Evolutionary conservation across 768 basidiomycete species (phyloP).

Genomic region (Tylopilus sp.): DNA sequence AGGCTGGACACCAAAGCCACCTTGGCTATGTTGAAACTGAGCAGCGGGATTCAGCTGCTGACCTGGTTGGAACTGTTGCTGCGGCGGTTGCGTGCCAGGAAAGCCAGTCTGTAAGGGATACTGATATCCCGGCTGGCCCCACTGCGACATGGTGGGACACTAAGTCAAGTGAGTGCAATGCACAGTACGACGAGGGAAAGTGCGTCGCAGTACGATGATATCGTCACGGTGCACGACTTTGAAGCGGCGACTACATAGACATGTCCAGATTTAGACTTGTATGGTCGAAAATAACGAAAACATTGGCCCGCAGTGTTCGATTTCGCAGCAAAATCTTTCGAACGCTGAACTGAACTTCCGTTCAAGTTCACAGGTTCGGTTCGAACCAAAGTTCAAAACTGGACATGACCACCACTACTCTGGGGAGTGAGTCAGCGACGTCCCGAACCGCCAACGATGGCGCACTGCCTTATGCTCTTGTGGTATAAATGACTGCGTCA

Average conservation of each 20-base stretch:
- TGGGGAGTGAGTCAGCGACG: too few species aligned
- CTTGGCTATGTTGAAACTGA: slow-evolving; percentile 45
- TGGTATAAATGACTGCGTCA: too few species aligned
- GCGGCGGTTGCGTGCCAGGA: slow-evolving; percentile 43
- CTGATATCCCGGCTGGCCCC: slow-evolving; percentile 69
- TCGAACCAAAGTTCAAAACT: too few species aligned
- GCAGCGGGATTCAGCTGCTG: slow-evolving; percentile 28
- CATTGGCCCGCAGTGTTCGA: background rate
- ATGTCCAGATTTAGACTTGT: slow-evolving; percentile 11
- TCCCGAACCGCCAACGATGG: background rate
- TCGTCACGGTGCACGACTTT: slow-evolving; percentile 11
- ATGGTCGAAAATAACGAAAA: background rate
- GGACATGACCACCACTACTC: too few species aligned
- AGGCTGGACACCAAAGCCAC: slow-evolving; percentile 27
- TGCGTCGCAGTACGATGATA: too few species aligned
- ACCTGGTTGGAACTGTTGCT: slow-evolving; percentile 40
- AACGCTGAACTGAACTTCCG: too few species aligned
- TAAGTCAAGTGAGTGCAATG: background rate
- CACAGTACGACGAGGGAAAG: too few species aligned
- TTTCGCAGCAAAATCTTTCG: too few species aligned
- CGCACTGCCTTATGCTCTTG: background rate
- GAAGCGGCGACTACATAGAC: slow-evolving; percentile 12
- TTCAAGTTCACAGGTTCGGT: too few species aligned
- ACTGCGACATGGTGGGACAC: slow-evolving; percentile 65
- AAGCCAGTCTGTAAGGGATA: slow-evolving; percentile 75